Evolutionary conservation across 1,139 yeast genomes (phyloP).

Genomic region (Scheffersomyces illinoinensis): DNA sequence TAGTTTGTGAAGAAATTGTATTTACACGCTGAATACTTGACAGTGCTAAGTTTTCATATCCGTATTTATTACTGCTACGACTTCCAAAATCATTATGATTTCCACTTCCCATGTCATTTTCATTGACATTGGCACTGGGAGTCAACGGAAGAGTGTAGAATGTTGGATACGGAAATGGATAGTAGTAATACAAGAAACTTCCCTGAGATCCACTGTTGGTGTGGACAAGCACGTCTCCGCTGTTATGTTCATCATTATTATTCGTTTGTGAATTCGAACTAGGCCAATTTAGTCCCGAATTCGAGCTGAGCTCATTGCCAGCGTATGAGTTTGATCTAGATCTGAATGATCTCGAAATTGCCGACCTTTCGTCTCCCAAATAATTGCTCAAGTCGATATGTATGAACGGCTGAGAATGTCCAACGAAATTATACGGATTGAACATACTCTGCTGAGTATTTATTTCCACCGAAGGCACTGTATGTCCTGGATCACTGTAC

Average conservation of each 20-base stretch:
- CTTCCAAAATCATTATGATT: not conserved
- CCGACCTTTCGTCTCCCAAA: not conserved
- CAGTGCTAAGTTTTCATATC: not conserved
- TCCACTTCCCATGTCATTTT: not conserved
- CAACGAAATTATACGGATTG: not conserved
- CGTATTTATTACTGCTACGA: not conserved
- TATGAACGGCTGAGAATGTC: not conserved
- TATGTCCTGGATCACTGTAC: not conserved
- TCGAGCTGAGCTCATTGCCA: not conserved
- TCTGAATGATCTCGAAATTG: not conserved
- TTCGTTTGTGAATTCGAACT: not conserved
- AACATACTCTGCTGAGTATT: not conserved
- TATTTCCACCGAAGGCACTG: not conserved
- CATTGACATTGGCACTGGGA: slow-evolving; percentile 1
- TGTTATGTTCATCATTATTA: not conserved
- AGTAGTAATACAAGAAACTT: not conserved
- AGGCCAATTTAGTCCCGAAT: not conserved
- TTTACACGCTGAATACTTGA: not conserved
- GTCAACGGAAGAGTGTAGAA: not conserved
- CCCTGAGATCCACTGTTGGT: not conserved
- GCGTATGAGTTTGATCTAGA: not conserved
- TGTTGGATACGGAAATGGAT: slow-evolving; percentile 1
- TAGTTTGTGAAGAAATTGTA: not conserved
- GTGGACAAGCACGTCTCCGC: not conserved
- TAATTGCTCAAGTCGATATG: not conserved